These are phyloP conservation scores for Saturnispora mendoncae DNA, from an alignment of 805 yeast genomes.

Conservation along the genomic window DNA sequence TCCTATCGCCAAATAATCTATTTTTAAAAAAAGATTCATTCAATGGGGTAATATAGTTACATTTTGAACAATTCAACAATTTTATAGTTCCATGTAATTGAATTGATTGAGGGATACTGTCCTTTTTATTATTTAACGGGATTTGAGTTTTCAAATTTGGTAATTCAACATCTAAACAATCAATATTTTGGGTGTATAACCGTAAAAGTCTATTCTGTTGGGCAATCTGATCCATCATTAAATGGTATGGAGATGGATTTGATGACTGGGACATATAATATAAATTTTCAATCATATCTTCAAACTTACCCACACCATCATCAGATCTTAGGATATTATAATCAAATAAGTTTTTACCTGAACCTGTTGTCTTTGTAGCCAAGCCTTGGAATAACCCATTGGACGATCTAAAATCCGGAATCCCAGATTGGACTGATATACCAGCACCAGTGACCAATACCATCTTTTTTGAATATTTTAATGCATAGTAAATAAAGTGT, in stretches of 20 bases:
- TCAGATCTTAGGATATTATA: conserved; percentile 63
- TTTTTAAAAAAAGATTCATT: conserved; percentile 40
- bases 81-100: conserved; percentile 83
- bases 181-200: conserved; percentile 84
- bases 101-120: conserved; percentile 43
- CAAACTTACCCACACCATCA: conserved; percentile 54
- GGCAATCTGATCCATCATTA: conserved; percentile 50
- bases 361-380: conserved; percentile 32
- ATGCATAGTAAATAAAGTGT: conserved; percentile 42
- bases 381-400: conserved; percentile 63
- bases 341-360: conserved; percentile 61
- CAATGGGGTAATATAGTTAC: conserved; percentile 49
- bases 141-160: conserved; percentile 38
- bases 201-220: conserved; percentile 56
- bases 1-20: conserved; percentile 15
- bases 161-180: conserved; percentile 62
- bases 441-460: conserved; percentile 85
- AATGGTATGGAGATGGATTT: conserved; percentile 71
- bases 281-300: conserved; percentile 61
- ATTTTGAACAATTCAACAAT: conserved; percentile 67
- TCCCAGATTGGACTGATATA: conserved; percentile 82
- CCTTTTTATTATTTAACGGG: conserved; percentile 34
- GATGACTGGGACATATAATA: conserved; percentile 45
- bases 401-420: conserved; percentile 69
- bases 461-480: conserved; percentile 46